Conservation (phyloP, 805 yeast species). For the Metschnikowia amazonensis region DNA sequence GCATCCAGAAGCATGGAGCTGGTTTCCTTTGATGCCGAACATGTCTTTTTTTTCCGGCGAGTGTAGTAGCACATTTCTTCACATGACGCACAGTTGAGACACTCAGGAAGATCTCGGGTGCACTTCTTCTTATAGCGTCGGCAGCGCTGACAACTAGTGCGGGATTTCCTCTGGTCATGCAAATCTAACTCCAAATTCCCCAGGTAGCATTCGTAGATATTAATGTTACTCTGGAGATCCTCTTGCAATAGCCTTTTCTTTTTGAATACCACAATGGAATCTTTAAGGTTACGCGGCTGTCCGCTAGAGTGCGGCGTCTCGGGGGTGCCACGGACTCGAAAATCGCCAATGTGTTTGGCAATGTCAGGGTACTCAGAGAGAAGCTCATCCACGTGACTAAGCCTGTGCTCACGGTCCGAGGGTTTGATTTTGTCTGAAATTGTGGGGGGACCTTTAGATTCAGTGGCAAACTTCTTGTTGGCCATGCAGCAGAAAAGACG, state of each 20-base stretch:
- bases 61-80: constrained; percentile 29
- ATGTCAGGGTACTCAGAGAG: constrained; percentile 18
- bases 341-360: constrained; percentile 20
- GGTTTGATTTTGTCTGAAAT: background rate
- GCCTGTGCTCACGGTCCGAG: background rate
- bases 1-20: background rate
- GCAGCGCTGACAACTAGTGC: constrained; percentile 30
- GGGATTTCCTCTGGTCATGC: constrained; percentile 21
- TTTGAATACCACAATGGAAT: constrained; percentile 27
- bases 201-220: constrained; percentile 23
- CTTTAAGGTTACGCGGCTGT: constrained; percentile 9
- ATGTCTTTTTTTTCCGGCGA: constrained; percentile 19
- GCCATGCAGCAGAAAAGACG: background rate
- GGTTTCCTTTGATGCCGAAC: background rate
- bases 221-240: constrained; percentile 10
- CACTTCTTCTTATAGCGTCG: constrained; percentile 31
- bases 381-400: constrained; percentile 6
- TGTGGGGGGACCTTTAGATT: constrained; percentile 1
- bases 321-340: constrained; percentile 17
- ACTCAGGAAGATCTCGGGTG: constrained; percentile 30
- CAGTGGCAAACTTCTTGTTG: background rate
- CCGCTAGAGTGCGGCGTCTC: background rate
- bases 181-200: constrained; percentile 20
- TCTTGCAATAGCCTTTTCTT: constrained; percentile 23
- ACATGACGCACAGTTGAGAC: constrained; percentile 27